Conservation (phyloP, 2,329 filamentous ascomycete genomes). For the Trematosphaeria pertusa region DNA sequence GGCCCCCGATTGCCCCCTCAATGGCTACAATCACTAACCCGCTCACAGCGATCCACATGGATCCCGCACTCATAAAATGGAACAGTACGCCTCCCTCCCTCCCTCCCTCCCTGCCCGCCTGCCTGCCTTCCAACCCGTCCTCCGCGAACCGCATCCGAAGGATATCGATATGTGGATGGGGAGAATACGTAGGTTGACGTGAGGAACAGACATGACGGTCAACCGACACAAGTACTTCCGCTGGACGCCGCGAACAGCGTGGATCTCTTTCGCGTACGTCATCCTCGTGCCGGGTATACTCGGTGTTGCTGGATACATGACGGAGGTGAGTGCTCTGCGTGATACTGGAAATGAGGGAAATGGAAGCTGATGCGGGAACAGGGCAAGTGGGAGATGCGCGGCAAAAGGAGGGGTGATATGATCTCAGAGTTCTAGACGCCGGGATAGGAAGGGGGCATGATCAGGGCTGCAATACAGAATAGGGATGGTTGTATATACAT, state of each 20-base stretch:
- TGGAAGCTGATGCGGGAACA: slow-evolving; percentile 48
- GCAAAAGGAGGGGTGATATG: slow-evolving; percentile 87
- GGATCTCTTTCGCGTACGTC: slow-evolving; percentile 79
- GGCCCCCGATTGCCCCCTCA: not conserved
- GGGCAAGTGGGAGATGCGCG: slow-evolving; percentile 87
- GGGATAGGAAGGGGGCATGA: not conserved
- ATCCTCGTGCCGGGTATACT: slow-evolving; percentile 74
- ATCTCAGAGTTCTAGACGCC: slow-evolving; percentile 74
- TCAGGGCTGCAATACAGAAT: slow-evolving; percentile 1
- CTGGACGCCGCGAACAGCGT: slow-evolving; percentile 85
- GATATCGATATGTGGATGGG: no score
- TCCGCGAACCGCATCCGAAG: no score
- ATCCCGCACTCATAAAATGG: slow-evolving; percentile 65
- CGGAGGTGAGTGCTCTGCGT: slow-evolving; percentile 72
- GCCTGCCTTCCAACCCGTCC: not conserved
- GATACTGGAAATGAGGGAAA: slow-evolving; percentile 12
- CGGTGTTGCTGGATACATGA: slow-evolving; percentile 76
- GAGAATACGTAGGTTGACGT: slow-evolving; percentile 17
- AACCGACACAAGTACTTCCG: slow-evolving; percentile 95
- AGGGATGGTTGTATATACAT: not conserved
- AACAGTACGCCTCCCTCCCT: slow-evolving; percentile 54
- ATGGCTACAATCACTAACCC: slow-evolving; percentile 31
- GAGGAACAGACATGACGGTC: slow-evolving; percentile 75
- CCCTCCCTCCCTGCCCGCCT: slow-evolving; percentile 47
- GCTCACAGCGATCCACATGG: slow-evolving; percentile 55